Conservation (phyloP, 176 grass and related monocot species). For the Musa beccarii region DNA sequence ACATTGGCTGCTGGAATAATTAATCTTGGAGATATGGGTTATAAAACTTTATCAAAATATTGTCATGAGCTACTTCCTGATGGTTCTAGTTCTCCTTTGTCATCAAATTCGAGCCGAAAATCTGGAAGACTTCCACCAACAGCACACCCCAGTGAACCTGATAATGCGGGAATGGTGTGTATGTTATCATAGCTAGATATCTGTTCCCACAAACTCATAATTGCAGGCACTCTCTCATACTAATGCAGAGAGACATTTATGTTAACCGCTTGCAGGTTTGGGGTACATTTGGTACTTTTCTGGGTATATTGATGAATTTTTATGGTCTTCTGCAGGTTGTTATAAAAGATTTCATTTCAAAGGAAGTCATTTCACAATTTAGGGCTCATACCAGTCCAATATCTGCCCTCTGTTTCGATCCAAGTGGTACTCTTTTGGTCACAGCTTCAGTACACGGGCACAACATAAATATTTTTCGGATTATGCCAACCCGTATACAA, state of each 20-base stretch:
- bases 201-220: not conserved
- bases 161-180: constrained; percentile 94
- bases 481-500: constrained; percentile 65
- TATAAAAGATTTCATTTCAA: constrained; percentile 87
- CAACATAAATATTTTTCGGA: constrained; percentile 98
- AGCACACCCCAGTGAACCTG: constrained; percentile 78
- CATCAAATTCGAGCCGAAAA: constrained; percentile 78
- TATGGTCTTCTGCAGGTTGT: constrained; percentile 56
- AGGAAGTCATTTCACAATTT: constrained; percentile 83
- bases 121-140: constrained; percentile 58
- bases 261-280: constrained; percentile 19
- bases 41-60: constrained; percentile 93
- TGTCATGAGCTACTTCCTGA: constrained; percentile 89
- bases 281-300: constrained; percentile 9
- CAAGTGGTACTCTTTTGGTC: constrained; percentile 89
- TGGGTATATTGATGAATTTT: constrained; percentile 13
- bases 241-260: constrained; percentile 43
- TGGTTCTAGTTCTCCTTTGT: constrained; percentile 79
- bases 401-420: constrained; percentile 97
- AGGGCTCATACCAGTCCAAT: constrained; percentile 96
- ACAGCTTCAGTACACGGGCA: constrained; percentile 95
- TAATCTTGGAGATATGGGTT: constrained; percentile 94
- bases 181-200: constrained; percentile 16
- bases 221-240: constrained; percentile 43
- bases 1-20: constrained; percentile 91